Base-by-base conservation (phyloP, 2,329 filamentous ascomycete genomes). In the Zarea fungicola region DNA sequence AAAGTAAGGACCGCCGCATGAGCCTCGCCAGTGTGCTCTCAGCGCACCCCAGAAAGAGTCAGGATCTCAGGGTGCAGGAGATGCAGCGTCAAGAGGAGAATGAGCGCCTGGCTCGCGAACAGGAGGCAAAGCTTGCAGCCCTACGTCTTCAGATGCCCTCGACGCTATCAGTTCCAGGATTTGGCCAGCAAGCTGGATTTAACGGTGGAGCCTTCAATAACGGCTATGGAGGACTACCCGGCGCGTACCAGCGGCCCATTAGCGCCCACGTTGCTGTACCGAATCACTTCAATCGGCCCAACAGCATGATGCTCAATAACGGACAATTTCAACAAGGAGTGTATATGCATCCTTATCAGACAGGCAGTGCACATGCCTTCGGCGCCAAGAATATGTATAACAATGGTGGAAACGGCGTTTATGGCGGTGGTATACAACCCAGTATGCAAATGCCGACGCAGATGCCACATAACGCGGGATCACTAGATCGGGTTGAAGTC, bases 21-120 rank as follows among this genome's bases (percentile, higher is more conserved):
- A 81, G 76, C 55, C 70, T 87, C 66, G 82, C 83, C 0, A 78
- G 85, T 55, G 70, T 87, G 5, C 67, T 81, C 4, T 60, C 65
- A 16, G 68, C 64, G 1, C 70, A 76, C 43, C 72, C 73, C 5
- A 59, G 65, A 22, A 57, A 66, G 31, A 72, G 71, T 9, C 42
- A 49, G 0, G 67, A 76, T 25, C 65, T 68, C 1, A 64, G 68
- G n/a, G 63, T 68, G 10, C 65, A 64, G 5, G 70, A 72, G 14
- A 62, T 66, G 37, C 65, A 65, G 4, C 65, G 62, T 8, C 64
- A 69, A 45, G 67, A 72, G 25, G 67, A 73, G 49, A 70, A 71
- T 13, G 62, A 63, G 6, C 67, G 68, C 2, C 63, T 66, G 10
- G 65, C 65, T 10, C 61, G 61, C 29, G 72, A 75, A 6, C 70